Conservation (phyloP, 306 rosid genomes). For the Crotalaria pallida region DNA sequence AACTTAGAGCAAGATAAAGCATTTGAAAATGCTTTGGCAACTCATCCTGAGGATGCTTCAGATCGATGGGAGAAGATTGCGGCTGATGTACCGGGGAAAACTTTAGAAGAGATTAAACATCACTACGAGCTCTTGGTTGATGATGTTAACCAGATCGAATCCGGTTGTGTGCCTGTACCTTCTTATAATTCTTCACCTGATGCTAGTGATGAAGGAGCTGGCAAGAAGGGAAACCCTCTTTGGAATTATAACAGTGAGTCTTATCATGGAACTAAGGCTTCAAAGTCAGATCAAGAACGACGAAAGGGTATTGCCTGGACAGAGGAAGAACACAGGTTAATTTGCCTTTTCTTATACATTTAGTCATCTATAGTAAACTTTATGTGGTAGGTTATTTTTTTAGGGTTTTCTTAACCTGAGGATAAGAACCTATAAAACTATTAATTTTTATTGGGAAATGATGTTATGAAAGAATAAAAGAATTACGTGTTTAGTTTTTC, state of each 20-base stretch:
- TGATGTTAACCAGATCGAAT: slow-evolving; percentile 72
- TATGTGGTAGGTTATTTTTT: slow-evolving; percentile 4
- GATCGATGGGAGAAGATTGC: slow-evolving; percentile 94
- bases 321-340: slow-evolving; percentile 87
- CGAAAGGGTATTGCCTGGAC: slow-evolving; percentile 98
- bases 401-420: too few relatives aligned
- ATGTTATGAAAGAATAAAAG: too few relatives aligned
- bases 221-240: slow-evolving; percentile 46
- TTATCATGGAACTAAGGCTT: slow-evolving; percentile 65
- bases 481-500: too few relatives aligned
- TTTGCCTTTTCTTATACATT: slow-evolving; percentile 1
- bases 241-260: slow-evolving; percentile 54
- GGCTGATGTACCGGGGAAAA: slow-evolving; percentile 78
- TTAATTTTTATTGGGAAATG: too few relatives aligned
- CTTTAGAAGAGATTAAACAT: slow-evolving; percentile 63
- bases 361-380: neutral
- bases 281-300: slow-evolving; percentile 79
- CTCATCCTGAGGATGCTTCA: slow-evolving; percentile 58
- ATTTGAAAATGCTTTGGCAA: slow-evolving; percentile 85
- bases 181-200: slow-evolving; percentile 75
- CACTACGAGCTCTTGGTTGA: slow-evolving; percentile 81
- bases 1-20: slow-evolving; percentile 86
- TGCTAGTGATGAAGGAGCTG: slow-evolving; percentile 59
- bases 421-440: too few relatives aligned
- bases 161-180: slow-evolving; percentile 84